These are phyloP conservation scores for Candida manassasensis DNA, from an alignment of 805 yeast species.

Conservation along the genomic window DNA sequence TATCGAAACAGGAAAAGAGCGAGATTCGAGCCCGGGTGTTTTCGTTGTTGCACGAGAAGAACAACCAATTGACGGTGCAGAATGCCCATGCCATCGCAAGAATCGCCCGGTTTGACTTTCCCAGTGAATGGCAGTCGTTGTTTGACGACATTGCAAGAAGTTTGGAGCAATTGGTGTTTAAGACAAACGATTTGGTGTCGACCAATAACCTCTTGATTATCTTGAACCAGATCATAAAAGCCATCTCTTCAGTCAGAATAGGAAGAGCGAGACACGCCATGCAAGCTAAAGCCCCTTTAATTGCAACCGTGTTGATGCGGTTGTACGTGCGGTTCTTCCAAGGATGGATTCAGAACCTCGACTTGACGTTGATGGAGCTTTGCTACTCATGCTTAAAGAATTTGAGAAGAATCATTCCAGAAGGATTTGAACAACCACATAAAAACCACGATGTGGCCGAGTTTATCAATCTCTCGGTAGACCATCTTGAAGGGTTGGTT, in stretches of 20 bases:
- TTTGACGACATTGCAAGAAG: conserved; percentile 57
- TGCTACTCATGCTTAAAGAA: conserved; percentile 76
- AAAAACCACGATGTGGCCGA: conserved; percentile 53
- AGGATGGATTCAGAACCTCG: conserved; percentile 52
- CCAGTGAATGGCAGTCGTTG: conserved; percentile 77
- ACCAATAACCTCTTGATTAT: conserved; percentile 62
- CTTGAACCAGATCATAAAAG: conserved; percentile 74
- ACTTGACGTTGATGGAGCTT: conserved; percentile 59
- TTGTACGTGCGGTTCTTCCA: conserved; percentile 58
- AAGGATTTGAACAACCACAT: conserved; percentile 71
- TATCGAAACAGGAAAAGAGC: conserved; percentile 60
- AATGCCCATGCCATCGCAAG: conserved; percentile 79
- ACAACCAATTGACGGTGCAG: conserved; percentile 71
- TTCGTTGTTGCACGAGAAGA: conserved; percentile 58
- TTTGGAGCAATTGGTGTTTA: conserved; percentile 41
- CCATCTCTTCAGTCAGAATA: conserved; percentile 68
- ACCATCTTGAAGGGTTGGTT: conserved; percentile 57
- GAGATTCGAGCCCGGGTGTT: conserved; percentile 59
- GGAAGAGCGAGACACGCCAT: conserved; percentile 78
- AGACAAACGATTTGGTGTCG: conserved; percentile 43
- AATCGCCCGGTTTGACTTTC: conserved; percentile 81
- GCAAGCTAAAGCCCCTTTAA: conserved; percentile 63
- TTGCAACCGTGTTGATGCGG: conserved; percentile 56
- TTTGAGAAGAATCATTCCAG: conserved; percentile 66
- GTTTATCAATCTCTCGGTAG: conserved; percentile 52